These are phyloP conservation scores for Royoungia palumana DNA, from an alignment of 768 basidiomycete species.

Conservation along the genomic window DNA sequence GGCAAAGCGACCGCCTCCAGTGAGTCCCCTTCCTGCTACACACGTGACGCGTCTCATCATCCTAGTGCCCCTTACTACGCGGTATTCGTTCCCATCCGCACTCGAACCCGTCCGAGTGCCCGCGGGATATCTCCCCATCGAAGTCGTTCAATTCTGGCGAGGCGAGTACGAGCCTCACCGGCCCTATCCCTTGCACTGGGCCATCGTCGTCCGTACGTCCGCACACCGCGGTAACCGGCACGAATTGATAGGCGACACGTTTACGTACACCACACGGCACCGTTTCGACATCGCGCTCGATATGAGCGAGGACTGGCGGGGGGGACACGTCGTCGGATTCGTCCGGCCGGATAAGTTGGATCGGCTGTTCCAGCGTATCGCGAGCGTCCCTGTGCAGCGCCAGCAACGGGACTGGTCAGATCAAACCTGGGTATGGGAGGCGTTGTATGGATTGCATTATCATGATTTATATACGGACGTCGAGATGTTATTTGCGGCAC, in stretches of 20 bases:
- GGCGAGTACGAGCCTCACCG: constrained; percentile 10
- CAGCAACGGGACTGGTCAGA: constrained; percentile 23
- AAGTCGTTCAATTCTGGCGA: constrained; percentile 29
- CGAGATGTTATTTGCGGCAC: constrained; percentile 6
- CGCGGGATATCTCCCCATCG: constrained; percentile 17
- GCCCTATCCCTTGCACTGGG: constrained; percentile 25
- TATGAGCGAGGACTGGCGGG: constrained; percentile 21
- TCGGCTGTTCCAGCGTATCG: constrained; percentile 11
- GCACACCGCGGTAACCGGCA: constrained; percentile 18
- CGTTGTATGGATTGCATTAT: constrained; percentile 11
- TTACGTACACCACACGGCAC: constrained; percentile 17
- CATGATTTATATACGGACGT: constrained; percentile 15
- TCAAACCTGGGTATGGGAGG: constrained; percentile 29
- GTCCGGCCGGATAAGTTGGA: constrained; percentile 11
- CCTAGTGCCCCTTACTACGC: neutral
- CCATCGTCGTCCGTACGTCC: constrained; percentile 24
- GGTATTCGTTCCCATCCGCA: constrained; percentile 2
- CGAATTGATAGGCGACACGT: constrained; percentile 25
- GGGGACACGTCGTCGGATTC: constrained; percentile 18
- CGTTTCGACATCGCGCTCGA: constrained; percentile 11
- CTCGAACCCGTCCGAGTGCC: constrained; percentile 22
- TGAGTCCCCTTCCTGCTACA: neutral
- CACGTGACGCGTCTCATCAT: neutral
- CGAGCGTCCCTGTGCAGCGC: constrained; percentile 13
- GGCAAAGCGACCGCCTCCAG: constrained; percentile 1